phyloP scores from a whole-genome alignment of 2,329 filamentous ascomycete genomes.

The Thelonectria discophora region DNA sequence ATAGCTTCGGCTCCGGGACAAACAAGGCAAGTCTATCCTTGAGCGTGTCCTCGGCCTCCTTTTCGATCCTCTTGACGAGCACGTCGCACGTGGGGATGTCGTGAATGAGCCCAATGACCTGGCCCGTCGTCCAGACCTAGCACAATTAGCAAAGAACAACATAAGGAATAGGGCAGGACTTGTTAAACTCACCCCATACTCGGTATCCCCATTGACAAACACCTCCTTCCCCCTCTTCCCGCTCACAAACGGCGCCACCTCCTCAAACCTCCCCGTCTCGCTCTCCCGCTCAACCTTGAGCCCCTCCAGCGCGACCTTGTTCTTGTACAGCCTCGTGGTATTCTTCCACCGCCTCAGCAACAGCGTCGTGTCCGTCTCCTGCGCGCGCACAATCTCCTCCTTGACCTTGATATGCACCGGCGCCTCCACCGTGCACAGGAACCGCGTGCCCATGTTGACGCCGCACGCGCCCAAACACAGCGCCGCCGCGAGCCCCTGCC shows the following conservation, averaged over 20 bases:
- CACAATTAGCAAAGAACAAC: constrained; percentile 23
- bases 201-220: constrained; percentile 89
- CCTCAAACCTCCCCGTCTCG: constrained; percentile 84
- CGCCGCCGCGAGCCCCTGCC: constrained; percentile 90
- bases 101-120: constrained; percentile 90
- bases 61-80: constrained; percentile 77
- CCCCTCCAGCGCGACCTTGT: constrained; percentile 85
- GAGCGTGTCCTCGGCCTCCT: constrained; percentile 75
- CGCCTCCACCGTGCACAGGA: constrained; percentile 95
- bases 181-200: constrained; percentile 77
- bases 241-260: constrained; percentile 87
- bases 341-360: constrained; percentile 93
- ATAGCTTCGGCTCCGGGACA: constrained; percentile 67
- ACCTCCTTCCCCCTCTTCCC: constrained; percentile 92
- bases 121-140: constrained; percentile 95
- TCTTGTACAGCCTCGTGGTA: constrained; percentile 86
- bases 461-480: constrained; percentile 90
- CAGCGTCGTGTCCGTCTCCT: constrained; percentile 91
- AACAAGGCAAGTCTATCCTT: constrained; percentile 66
- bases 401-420: constrained; percentile 96
- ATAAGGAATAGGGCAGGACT: constrained; percentile 1
- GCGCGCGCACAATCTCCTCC: constrained; percentile 84
- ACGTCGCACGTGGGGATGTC: constrained; percentile 81
- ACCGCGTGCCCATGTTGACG: constrained; percentile 98
- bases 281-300: constrained; percentile 86